Evolutionary conservation across 768 basidiomycete genomes (phyloP).

Genomic region (Russula griseocarnosa): DNA sequence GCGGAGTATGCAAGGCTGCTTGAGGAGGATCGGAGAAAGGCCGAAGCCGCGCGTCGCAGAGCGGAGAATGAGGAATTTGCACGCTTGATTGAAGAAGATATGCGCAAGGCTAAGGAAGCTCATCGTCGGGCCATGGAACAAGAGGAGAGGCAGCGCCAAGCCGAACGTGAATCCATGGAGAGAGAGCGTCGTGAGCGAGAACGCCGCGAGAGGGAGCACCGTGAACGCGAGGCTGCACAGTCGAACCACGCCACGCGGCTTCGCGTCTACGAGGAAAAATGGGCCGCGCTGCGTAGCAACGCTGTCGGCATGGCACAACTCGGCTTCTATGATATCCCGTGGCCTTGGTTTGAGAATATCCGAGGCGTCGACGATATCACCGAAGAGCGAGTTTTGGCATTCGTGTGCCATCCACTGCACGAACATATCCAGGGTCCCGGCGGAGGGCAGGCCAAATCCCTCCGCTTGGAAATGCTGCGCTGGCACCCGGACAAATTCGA

Average conservation of each 20-base stretch:
- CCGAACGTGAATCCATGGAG: neutral
- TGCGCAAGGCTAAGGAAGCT: conserved; percentile 6
- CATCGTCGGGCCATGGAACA: conserved; percentile 5
- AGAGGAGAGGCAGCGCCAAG: neutral
- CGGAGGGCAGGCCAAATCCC: conserved; percentile 37
- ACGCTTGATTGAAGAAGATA: conserved; percentile 12
- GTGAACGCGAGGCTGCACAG: neutral
- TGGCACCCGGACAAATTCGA: conserved; percentile 59
- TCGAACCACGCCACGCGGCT: neutral
- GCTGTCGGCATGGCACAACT: conserved; percentile 6
- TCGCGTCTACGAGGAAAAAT: conserved; percentile 26
- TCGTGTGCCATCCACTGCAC: conserved; percentile 41
- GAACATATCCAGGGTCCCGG: conserved; percentile 28
- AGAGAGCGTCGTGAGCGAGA: neutral
- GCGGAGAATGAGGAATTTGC: neutral
- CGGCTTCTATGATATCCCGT: conserved; percentile 40
- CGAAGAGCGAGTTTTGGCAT: conserved; percentile 35
- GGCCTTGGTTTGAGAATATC: conserved; percentile 39
- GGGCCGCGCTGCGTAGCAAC: conserved; percentile 17
- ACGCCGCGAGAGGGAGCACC: neutral
- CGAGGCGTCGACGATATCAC: conserved; percentile 37
- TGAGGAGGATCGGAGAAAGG: conserved; percentile 6
- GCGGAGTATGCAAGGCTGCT: conserved; percentile 2
- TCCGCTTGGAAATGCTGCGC: conserved; percentile 46
- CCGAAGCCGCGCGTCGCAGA: neutral